These are phyloP conservation scores for Metarhizium anisopliae DNA, from an alignment of 2,329 filamentous ascomycete species.

Conservation along the genomic window DNA sequence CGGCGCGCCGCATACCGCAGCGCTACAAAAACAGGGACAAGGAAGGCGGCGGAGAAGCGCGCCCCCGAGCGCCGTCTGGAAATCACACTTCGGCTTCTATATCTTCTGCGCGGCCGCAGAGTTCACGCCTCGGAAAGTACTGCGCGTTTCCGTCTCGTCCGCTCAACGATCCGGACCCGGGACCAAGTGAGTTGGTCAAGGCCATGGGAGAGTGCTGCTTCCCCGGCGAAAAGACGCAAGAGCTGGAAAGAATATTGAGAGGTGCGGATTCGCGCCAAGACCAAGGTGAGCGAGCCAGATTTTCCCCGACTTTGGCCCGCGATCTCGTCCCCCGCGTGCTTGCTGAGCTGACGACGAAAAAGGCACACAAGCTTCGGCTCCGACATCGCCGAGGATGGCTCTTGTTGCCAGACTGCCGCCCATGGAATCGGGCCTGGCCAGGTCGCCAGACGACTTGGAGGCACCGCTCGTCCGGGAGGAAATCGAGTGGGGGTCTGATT, in stretches of 20 bases:
- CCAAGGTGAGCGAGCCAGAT: background rate
- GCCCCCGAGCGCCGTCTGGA: background rate
- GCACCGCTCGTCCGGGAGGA: constrained; percentile 1
- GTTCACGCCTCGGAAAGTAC: background rate
- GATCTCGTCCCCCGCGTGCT: background rate
- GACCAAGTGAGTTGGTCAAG: background rate
- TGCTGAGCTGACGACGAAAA: background rate
- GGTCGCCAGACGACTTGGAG: background rate
- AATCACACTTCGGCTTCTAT: background rate
- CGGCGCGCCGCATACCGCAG: background rate
- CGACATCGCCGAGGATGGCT: background rate
- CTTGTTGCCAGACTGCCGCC: background rate
- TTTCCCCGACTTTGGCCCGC: background rate
- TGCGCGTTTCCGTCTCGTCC: background rate
- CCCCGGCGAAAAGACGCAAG: background rate
- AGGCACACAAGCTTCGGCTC: background rate
- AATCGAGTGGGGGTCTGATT: constrained; percentile 9
- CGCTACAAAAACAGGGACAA: background rate
- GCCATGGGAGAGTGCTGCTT: background rate
- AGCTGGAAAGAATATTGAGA: constrained; percentile 1
- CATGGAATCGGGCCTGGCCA: background rate
- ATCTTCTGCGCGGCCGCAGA: background rate
- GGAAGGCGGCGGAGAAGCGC: background rate
- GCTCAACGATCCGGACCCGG: background rate
- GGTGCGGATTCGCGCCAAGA: too few relatives aligned